A percentile compares a stretch with the other conserved stretches of the same genome.
These are phyloP conservation scores for Pinus albicaulis DNA, from an alignment of 75 land plant species.

Conservation along the genomic window DNA sequence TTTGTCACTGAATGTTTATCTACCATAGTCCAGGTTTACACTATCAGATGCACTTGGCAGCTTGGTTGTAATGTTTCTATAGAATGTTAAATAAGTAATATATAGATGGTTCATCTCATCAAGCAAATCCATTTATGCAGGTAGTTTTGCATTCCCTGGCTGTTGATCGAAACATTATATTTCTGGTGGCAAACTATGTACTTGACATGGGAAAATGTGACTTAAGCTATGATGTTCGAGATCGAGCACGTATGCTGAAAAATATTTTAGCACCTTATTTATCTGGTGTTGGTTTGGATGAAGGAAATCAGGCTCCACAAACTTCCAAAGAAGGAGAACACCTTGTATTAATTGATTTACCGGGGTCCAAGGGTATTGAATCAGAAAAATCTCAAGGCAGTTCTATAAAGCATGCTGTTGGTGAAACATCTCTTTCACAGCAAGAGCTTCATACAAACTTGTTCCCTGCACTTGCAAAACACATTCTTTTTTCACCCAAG, in stretches of 20 bases:
- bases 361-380: not conserved
- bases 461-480: slow-evolving; percentile 27
- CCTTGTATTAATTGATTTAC: slow-evolving; percentile 6
- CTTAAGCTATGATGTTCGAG: slow-evolving; percentile 87
- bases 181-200: slow-evolving; percentile 33
- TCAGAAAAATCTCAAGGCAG: not conserved
- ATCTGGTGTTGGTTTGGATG: slow-evolving; percentile 13
- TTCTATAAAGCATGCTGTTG: not conserved
- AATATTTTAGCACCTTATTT: slow-evolving; percentile 30
- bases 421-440: not conserved
- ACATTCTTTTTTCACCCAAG: slow-evolving; percentile 44
- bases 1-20: not conserved
- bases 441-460: slow-evolving; percentile 2
- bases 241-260: slow-evolving; percentile 78
- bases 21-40: too few species aligned
- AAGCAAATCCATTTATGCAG: slow-evolving; percentile 7
- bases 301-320: slow-evolving; percentile 4
- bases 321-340: not conserved
- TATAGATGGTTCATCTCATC: not conserved
- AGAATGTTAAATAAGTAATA: not conserved
- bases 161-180: not conserved
- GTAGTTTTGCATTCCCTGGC: slow-evolving; percentile 5
- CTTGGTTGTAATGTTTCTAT: not conserved
- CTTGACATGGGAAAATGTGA: slow-evolving; percentile 79
- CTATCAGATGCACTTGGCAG: too few species aligned